Conservation (phyloP, 2,329 filamentous ascomycete genomes). For the Colletotrichum orbiculare region DNA sequence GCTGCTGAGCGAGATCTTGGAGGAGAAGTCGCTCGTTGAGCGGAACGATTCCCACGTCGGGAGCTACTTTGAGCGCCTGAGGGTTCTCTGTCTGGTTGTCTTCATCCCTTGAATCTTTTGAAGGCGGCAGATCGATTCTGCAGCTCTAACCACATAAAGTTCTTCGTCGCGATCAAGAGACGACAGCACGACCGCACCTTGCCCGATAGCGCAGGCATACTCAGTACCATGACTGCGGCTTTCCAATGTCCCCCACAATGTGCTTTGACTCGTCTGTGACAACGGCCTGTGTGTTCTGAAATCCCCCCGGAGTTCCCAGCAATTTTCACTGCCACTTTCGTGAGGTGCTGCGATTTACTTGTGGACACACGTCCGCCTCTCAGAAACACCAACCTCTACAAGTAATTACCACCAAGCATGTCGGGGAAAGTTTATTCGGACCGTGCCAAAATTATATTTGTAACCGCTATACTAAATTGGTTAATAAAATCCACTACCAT, state of each 20-base stretch:
- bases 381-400: constrained; percentile 15
- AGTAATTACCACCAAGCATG: not conserved
- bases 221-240: constrained; percentile 3
- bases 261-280: constrained; percentile 32
- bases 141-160: not conserved
- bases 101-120: not conserved
- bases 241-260: constrained; percentile 7
- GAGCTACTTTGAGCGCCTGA: too few species aligned
- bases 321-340: not conserved
- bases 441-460: too few species aligned
- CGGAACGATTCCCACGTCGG: too few species aligned
- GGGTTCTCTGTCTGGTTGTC: not conserved
- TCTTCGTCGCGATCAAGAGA: not conserved
- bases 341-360: too few species aligned
- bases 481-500: too few species aligned
- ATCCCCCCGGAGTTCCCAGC: not conserved
- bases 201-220: not conserved
- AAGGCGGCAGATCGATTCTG: not conserved
- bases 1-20: not conserved
- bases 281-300: constrained; percentile 4
- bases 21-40: too few species aligned
- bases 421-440: too few species aligned
- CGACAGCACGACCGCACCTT: constrained; percentile 1
- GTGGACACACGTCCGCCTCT: not conserved
- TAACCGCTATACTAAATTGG: too few species aligned